Evolutionary conservation across 441 rosid species (phyloP), one percentile per base, ranked within the genome.

Genomic region (Croton laevigatus): DNA sequence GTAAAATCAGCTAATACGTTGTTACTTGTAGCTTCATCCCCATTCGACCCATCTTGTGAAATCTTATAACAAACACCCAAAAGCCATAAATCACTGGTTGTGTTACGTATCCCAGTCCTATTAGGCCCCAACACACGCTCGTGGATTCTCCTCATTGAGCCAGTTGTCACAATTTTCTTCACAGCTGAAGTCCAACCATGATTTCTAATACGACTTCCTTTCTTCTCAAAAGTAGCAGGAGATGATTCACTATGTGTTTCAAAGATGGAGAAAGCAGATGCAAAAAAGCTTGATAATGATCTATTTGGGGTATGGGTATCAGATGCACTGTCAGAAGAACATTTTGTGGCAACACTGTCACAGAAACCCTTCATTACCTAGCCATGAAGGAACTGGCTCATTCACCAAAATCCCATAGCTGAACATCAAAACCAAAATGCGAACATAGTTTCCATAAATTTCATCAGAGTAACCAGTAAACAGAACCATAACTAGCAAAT

Each of bases 101-200:
- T 83, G 76, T 76, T 88, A 8, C 89, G 73, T 67, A 91, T 70
- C 57, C 97, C 97, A 74, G 83, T 87, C 74, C 84, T 87, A 68
- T 79, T 77, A 0, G 87, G 82, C 22, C 98, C 97, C 51, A 94
- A 77, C 62, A 91, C 90, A 59, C 91, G 84, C 55, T 94, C 98
- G 8, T 91, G 98, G 71, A 94, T 71, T 78, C 95, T 85, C 89
- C 89, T 88, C 87, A 91, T 94, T 70, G 98, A 82, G 58, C 94
- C 91, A 77, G 80, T 82, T 3, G 88, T 71, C 74, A 94, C 83
- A 55, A 82, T 82, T 81, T 77, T 90, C 82, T 82, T 94, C 76
- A 91, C 79, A 60, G 88, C 70, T 36, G 91, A 78, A 42, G 90
- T 72, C 98, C 97, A 94, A 68, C 85, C 90, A 90, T 86, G 79